Base-by-base conservation (phyloP, 2,329 filamentous ascomycete species). In the Penicillium sp. region DNA sequence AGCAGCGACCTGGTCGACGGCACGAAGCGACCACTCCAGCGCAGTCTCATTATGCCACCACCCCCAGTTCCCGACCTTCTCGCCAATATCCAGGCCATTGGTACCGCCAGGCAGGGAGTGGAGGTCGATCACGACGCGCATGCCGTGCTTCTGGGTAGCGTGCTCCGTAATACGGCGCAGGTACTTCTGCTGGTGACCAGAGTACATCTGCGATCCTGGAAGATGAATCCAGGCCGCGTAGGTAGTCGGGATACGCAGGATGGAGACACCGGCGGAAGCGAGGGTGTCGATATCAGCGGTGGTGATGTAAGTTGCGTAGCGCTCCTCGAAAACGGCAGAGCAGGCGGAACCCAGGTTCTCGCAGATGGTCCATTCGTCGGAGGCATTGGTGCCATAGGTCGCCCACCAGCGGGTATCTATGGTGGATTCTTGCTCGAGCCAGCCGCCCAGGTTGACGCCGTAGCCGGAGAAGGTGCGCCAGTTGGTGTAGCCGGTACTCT, bases 111-210 rank as follows among this genome's bases (percentile, higher is more conserved):
- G 71, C 1, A 73, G 63, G 1, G 67, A 71, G 50, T 73, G 71
- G 2, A 73, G 55, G n/a, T 73, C 71, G 24, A 73, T 24, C 7
- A 73, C 58, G 15, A 73, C 62, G 26, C 71, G 72, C 71, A 73
- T 73, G 17, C 53, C 54, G 35, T 73, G 65, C 28, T 59, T 61
- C 2, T 53, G 42, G 42, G 73, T 72, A 1, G 70, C 70, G 47
- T 73, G 65, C 15, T 63, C 59, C 0, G 71, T 62, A 15, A 73
- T 72, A 10, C 60, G 40, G 8, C 59, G 59, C 4, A 73, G 57
- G 50, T 71, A 61, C 3, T 28, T n/a, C 4, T 59, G 64, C 50
- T 73, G 72, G 15, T 66, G 60, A 2, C 72, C 72, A 6, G 64
- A 65, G 53, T 73, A 72, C 12, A 72, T 64, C 15, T 65, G 59